These are phyloP conservation scores for Coniochaeta sp. DNA, from an alignment of 2,329 filamentous ascomycete species.

Conservation along the genomic window DNA sequence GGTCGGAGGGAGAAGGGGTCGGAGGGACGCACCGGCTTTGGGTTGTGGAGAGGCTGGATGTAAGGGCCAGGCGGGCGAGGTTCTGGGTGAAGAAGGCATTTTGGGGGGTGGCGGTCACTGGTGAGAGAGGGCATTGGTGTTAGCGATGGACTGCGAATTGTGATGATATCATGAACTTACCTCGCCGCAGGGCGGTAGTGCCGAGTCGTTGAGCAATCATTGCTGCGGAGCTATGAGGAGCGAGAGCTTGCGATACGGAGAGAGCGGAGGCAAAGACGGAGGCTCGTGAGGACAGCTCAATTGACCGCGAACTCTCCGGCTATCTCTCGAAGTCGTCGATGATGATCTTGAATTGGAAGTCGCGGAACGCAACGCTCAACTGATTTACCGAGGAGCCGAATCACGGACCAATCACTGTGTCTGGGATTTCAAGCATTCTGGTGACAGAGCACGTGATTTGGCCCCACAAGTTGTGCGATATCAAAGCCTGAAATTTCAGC, in stretches of 20 bases:
- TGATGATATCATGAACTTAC: slow-evolving; percentile 25
- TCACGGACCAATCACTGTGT: slow-evolving; percentile 26
- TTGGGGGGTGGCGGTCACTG: slow-evolving; percentile 32
- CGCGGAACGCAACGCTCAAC: background rate
- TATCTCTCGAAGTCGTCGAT: slow-evolving; percentile 1
- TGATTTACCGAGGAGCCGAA: background rate
- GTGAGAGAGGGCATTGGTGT: slow-evolving; percentile 5
- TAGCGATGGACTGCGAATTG: slow-evolving; percentile 7
- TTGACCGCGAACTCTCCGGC: slow-evolving; percentile 1
- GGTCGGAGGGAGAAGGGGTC: background rate
- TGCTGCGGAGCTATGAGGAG: slow-evolving; percentile 15
- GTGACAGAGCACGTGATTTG: slow-evolving; percentile 16
- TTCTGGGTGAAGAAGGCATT: slow-evolving; percentile 39
- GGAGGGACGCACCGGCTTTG: slow-evolving; percentile 35
- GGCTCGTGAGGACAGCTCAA: background rate
- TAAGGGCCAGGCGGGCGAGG: slow-evolving; percentile 36
- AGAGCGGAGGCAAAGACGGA: slow-evolving; percentile 2
- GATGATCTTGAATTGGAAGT: slow-evolving; percentile 4
- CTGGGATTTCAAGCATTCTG: slow-evolving; percentile 5
- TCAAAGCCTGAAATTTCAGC: slow-evolving; percentile 9
- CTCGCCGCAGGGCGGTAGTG: slow-evolving; percentile 51
- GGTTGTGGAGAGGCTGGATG: slow-evolving; percentile 30
- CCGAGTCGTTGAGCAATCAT: slow-evolving; percentile 54
- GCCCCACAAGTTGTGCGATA: slow-evolving; percentile 4
- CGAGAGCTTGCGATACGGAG: slow-evolving; percentile 5